Base-by-base conservation (phyloP, 2,329 filamentous ascomycete species). In the Colletotrichum theobromicola region DNA sequence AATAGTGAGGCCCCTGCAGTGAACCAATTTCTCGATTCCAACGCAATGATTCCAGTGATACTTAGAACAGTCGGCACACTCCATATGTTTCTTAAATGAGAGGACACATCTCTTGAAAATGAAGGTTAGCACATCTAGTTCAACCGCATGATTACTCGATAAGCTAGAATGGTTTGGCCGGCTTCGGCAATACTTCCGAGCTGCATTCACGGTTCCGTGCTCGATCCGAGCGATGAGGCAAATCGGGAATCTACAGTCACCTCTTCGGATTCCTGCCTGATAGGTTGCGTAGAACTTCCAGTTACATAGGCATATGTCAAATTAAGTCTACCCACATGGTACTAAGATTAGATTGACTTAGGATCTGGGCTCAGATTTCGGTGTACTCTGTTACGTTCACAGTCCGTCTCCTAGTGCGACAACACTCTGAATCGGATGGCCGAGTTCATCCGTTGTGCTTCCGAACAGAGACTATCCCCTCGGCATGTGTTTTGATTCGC, bases 341-440 rank as follows among this genome's bases (percentile, higher is more conserved):
- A 16, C 18, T 18, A 16, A 42, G 37, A 5, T 42, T 16, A n/a
- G 37, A n/a, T 18, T 18, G 37, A 8, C 18, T n/a, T 16, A 42
- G 8, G 16, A n/a, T n/a, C n/a, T n/a, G n/a, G n/a, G n/a, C n/a
- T n/a, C n/a, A n/a, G n/a, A n/a, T n/a, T n/a, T n/a, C n/a, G n/a
- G n/a, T n/a, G n/a, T n/a, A n/a, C n/a, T n/a, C n/a, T n/a, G n/a
- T n/a, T n/a, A n/a, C n/a, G n/a, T n/a, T n/a, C n/a, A n/a, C n/a
- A n/a, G n/a, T n/a, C n/a, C n/a, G n/a, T n/a, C n/a, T n/a, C n/a
- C n/a, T n/a, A n/a, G n/a, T n/a, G n/a, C n/a, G n/a, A n/a, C n/a
- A n/a, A n/a, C n/a, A n/a, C n/a, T n/a, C 37, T 10, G 37, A 0
- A 7, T 5, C 37, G 0, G 2, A 18, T 0, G 18, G 16, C 18